phyloP scores from a whole-genome alignment of 2,329 filamentous ascomycete genomes.

The Neocucurbitaria cava region DNA sequence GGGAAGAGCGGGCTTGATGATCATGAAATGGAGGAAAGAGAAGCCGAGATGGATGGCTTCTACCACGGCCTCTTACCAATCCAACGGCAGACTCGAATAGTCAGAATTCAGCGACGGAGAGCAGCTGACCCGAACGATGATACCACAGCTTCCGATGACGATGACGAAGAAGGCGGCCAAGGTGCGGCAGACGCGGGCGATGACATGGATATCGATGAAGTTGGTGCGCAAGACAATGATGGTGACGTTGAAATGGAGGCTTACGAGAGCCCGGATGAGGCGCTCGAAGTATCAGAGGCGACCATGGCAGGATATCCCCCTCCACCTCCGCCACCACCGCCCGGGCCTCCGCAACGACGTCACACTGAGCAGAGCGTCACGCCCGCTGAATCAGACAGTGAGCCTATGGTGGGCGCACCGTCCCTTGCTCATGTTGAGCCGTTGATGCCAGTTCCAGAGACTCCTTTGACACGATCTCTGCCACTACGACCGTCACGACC shows the following conservation, averaged over 20 bases:
- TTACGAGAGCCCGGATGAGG: conserved; percentile 63
- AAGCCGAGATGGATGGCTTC: conserved; percentile 45
- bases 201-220: conserved; percentile 58
- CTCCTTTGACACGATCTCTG: conserved; percentile 62
- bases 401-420: conserved; percentile 65
- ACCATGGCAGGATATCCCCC: conserved; percentile 78
- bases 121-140: conserved; percentile 54
- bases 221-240: conserved; percentile 56
- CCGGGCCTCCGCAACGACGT: conserved; percentile 40
- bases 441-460: conserved; percentile 79
- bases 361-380: conserved; percentile 68
- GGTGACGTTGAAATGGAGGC: conserved; percentile 60
- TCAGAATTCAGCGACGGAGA: conserved; percentile 32
- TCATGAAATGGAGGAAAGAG: conserved; percentile 69
- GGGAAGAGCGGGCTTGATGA: conserved; percentile 83
- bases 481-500: conserved; percentile 65
- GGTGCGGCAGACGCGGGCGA: conserved; percentile 45
- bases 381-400: conserved; percentile 75
- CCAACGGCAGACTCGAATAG: conserved; percentile 36
- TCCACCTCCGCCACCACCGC: conserved; percentile 62
- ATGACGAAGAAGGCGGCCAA: conserved; percentile 58
- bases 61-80: conserved; percentile 34
- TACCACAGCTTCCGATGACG: conserved; percentile 51
- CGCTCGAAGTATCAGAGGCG: conserved; percentile 76
- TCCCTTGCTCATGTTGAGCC: conserved; percentile 69